Evolutionary conservation across 495 filamentous ascomycete species (phyloP).

Genomic region (Annulohypoxylon bovei): DNA sequence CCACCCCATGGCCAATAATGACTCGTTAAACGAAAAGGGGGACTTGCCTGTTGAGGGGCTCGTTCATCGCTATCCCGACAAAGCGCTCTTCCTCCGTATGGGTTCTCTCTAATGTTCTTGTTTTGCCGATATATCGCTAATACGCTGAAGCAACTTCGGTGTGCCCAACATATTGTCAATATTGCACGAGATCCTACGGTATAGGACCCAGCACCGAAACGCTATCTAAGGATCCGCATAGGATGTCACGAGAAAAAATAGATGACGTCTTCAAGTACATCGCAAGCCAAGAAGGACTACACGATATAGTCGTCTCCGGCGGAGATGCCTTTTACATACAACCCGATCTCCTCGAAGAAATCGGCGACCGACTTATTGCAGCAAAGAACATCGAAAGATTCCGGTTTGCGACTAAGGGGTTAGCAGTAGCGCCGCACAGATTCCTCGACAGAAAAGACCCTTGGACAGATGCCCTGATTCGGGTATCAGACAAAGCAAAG

Average conservation of each 20-base stretch:
- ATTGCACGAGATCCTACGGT: constrained; percentile 67
- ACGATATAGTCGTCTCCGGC: constrained; percentile 67
- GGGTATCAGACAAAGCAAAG: constrained; percentile 56
- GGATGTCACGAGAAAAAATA: constrained; percentile 55
- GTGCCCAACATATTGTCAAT: constrained; percentile 68
- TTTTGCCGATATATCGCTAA: constrained; percentile 18
- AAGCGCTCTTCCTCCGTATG: constrained; percentile 67
- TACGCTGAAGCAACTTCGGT: constrained; percentile 56
- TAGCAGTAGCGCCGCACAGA: constrained; percentile 62
- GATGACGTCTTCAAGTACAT: constrained; percentile 62
- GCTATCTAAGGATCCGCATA: constrained; percentile 59
- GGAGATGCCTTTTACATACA: constrained; percentile 65
- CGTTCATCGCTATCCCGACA: constrained; percentile 68
- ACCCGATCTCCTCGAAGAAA: constrained; percentile 47
- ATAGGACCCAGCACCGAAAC: constrained; percentile 62
- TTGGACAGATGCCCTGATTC: constrained; percentile 64
- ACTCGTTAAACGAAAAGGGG: constrained; percentile 60
- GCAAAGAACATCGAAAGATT: constrained; percentile 60
- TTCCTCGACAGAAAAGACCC: constrained; percentile 59
- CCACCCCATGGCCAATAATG: constrained; percentile 55
- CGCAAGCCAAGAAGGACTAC: constrained; percentile 53
- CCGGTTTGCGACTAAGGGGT: constrained; percentile 66
- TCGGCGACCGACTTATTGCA: constrained; percentile 52
- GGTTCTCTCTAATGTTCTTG: constrained; percentile 17
- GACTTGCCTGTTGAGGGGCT: constrained; percentile 60